A percentile compares a stretch with the other conserved stretches of the same genome.
phyloP scores from a whole-genome alignment of 164 flowering plant species.

The Nymphaea colorata region DNA sequence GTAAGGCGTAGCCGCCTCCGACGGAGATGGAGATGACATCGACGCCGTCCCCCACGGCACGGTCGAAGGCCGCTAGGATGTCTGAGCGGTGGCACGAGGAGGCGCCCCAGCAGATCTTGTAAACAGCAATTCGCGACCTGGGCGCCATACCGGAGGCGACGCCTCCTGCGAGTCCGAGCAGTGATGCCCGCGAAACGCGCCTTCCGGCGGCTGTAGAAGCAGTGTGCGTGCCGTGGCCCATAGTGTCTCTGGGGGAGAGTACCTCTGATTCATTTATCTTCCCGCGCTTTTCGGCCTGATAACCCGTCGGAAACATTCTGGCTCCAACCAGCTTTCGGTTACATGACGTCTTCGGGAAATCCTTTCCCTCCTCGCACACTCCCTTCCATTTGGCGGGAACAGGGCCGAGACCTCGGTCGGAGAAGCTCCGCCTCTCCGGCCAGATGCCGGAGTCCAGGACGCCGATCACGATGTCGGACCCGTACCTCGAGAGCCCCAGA shows the following conservation, averaged over 20 bases:
- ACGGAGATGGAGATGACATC: constrained; percentile 34
- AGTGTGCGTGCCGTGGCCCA: constrained; percentile 60
- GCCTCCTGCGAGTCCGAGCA: constrained; percentile 33
- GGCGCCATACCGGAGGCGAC: constrained; percentile 44
- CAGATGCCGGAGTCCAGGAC: constrained; percentile 46
- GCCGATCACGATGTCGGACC: constrained; percentile 38
- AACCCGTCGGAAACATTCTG: constrained; percentile 20
- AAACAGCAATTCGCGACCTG: constrained; percentile 41
- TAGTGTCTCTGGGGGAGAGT: constrained; percentile 17
- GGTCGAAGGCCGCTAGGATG: constrained; percentile 37
- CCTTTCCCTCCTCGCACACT: constrained; percentile 23
- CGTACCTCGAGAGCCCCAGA: constrained; percentile 25
- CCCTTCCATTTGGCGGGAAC: constrained; percentile 43
- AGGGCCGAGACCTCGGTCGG: constrained; percentile 30
- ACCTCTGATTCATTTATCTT: not conserved
- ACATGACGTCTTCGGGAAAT: constrained; percentile 22
- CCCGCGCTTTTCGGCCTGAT: constrained; percentile 8
- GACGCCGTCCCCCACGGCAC: constrained; percentile 45
- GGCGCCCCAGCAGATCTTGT: constrained; percentile 34
- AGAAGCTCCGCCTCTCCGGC: constrained; percentile 44
- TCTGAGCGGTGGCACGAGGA: constrained; percentile 32
- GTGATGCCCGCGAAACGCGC: constrained; percentile 14
- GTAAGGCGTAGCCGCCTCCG: constrained; percentile 9
- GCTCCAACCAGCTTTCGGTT: constrained; percentile 48
- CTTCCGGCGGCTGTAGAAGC: constrained; percentile 54